phyloP scores from a whole-genome alignment of 2,329 filamentous ascomycete genomes.

The Didymellaceae sp. region DNA sequence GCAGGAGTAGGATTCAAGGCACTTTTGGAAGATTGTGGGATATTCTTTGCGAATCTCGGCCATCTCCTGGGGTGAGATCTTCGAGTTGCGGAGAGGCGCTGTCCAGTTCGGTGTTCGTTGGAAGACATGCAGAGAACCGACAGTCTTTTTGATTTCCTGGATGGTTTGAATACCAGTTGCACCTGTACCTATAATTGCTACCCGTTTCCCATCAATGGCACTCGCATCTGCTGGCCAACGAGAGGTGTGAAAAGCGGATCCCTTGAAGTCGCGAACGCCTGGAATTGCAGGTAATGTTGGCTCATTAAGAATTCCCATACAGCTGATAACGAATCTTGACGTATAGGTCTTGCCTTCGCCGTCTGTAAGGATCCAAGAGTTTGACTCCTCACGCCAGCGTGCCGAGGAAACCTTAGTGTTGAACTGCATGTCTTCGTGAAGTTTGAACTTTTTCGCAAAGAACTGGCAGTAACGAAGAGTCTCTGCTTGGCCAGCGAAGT shows the following conservation, averaged over 20 bases:
- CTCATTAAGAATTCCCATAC: constrained; percentile 31
- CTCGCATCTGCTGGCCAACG: constrained; percentile 64
- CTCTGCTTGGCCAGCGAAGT: constrained; percentile 49
- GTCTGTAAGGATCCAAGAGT: constrained; percentile 27
- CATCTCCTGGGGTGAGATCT: constrained; percentile 23
- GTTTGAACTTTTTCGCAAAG: constrained; percentile 56
- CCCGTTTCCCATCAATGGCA: constrained; percentile 61
- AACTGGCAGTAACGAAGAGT: constrained; percentile 58
- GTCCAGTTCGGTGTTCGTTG: constrained; percentile 63
- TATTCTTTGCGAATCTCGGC: constrained; percentile 23
- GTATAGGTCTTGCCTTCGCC: constrained; percentile 22
- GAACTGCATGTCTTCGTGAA: constrained; percentile 34
- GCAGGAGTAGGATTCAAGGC: constrained; percentile 23
- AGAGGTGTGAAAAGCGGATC: constrained; percentile 55
- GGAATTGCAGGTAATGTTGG: constrained; percentile 30
- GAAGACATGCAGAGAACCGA: constrained; percentile 62
- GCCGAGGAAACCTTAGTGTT: constrained; percentile 25
- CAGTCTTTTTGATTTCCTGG: constrained; percentile 63
- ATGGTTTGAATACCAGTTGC: constrained; percentile 67
- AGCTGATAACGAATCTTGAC: constrained; percentile 25
- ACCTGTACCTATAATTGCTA: constrained; percentile 65
- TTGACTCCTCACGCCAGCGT: constrained; percentile 22
- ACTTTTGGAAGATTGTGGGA: constrained; percentile 24
- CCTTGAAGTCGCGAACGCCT: constrained; percentile 29
- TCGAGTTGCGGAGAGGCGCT: constrained; percentile 27